A percentile compares a stretch with the other conserved stretches of the same genome.
Conservation (phyloP, 2,329 filamentous ascomycete species). For the Botrytis elliptica region DNA sequence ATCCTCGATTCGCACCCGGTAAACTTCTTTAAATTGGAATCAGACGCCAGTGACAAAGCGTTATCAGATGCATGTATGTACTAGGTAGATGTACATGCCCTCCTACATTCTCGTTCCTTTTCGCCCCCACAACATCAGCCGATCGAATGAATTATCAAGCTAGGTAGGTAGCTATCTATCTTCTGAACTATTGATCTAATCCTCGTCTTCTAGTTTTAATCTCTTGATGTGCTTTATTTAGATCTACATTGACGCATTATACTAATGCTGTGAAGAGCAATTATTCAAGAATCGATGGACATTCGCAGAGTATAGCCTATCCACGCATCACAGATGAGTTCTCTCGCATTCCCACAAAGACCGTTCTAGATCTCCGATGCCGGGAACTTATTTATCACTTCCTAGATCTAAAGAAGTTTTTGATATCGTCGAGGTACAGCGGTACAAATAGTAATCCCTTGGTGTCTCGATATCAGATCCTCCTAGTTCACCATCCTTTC, state of each 20-base stretch:
- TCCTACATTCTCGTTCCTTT: neutral
- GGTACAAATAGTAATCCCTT: neutral
- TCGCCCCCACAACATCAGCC: conserved; percentile 4
- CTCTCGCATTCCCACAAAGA: neutral
- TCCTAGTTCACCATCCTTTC: neutral
- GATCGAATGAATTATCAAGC: neutral
- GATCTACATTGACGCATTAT: neutral
- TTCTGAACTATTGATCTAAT: neutral
- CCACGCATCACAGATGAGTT: neutral
- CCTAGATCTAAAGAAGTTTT: neutral
- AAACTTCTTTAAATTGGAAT: neutral
- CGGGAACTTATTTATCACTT: neutral
- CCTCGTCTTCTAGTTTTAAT: neutral
- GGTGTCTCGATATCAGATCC: neutral
- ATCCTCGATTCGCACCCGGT: neutral
- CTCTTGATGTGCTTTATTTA: neutral
- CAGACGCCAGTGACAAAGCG: neutral
- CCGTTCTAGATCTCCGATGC: neutral
- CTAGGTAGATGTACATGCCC: neutral
- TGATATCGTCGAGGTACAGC: neutral
- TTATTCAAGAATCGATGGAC: neutral
- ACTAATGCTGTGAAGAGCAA: neutral
- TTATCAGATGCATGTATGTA: neutral
- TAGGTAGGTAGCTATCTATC: neutral
- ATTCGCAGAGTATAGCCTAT: neutral